Evolutionary conservation across 1,284 basidiomycete species (phyloP).

Genomic region (Trichosporon inkin): DNA sequence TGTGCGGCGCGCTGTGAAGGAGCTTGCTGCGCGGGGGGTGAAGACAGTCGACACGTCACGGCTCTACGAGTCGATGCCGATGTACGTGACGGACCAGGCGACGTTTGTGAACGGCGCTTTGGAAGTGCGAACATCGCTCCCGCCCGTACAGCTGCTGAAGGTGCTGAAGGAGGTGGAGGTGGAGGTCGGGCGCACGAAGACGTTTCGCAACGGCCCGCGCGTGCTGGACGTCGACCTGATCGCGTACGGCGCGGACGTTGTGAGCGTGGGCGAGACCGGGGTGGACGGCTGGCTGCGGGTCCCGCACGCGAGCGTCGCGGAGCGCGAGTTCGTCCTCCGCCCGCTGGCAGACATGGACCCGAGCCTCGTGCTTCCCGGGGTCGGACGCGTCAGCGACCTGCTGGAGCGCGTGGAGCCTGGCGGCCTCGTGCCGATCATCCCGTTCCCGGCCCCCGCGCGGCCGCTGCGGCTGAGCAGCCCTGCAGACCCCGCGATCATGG

Average conservation of each 20-base stretch:
- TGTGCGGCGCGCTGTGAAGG: conserved; percentile 66
- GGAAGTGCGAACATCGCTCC: conserved; percentile 71
- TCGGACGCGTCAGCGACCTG: conserved; percentile 52
- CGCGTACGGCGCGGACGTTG: conserved; percentile 63
- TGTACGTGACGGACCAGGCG: conserved; percentile 92
- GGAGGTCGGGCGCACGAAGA: conserved; percentile 73
- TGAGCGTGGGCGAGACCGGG: conserved; percentile 60
- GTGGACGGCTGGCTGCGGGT: conserved; percentile 63
- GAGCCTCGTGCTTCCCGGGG: conserved; percentile 61
- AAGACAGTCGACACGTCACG: conserved; percentile 75
- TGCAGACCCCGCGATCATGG: conserved; percentile 72
- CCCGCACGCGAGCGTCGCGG: conserved; percentile 75
- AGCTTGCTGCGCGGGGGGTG: conserved; percentile 37
- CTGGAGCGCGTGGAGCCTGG: conserved; percentile 58
- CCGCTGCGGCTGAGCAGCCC: conserved; percentile 49
- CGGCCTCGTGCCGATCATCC: conserved; percentile 54
- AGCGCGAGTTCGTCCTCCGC: conserved; percentile 87
- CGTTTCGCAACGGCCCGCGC: conserved; percentile 79
- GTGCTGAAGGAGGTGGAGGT: conserved; percentile 72
- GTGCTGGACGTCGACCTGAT: conserved; percentile 89
- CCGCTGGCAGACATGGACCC: conserved; percentile 71
- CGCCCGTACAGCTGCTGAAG: conserved; percentile 61
- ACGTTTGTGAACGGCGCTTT: conserved; percentile 87
- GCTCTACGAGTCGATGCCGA: conserved; percentile 88
- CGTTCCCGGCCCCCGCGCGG: conserved; percentile 53